A percentile compares a stretch with the other conserved stretches of the same genome.
phyloP scores from a whole-genome alignment of 2,329 filamentous ascomycete genomes.

The Nannizziopsis barbatae region DNA sequence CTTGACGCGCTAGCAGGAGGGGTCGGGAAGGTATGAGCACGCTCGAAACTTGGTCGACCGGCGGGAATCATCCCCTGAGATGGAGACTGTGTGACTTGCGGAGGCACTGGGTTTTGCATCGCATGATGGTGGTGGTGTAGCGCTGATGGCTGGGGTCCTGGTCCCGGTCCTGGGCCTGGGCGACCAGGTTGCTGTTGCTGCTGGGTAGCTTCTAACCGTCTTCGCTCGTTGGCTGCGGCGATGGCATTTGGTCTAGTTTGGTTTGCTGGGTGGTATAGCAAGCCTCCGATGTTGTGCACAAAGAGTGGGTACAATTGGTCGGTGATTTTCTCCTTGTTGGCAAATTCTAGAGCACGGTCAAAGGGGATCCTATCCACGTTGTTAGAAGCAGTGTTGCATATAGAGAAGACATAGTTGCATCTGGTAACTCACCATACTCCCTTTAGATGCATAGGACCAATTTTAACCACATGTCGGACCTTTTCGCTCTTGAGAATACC shows the following conservation, averaged over 20 bases:
- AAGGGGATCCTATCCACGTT: constrained; percentile 70
- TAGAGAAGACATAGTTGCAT: neutral
- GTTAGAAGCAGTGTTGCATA: neutral
- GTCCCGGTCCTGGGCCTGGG: constrained; percentile 55
- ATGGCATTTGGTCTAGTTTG: constrained; percentile 71
- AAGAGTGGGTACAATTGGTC: constrained; percentile 91
- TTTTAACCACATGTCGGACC: constrained; percentile 91
- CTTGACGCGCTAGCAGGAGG: constrained; percentile 88
- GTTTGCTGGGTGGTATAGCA: constrained; percentile 83
- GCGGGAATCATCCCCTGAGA: constrained; percentile 47
- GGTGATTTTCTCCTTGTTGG: constrained; percentile 99
- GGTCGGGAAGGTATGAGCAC: constrained; percentile 86
- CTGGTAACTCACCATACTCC: constrained; percentile 67
- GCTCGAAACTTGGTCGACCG: constrained; percentile 62
- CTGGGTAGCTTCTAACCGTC: constrained; percentile 56
- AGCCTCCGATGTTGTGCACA: constrained; percentile 88
- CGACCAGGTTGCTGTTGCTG: constrained; percentile 39
- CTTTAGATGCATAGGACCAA: constrained; percentile 97
- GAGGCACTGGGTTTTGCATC: constrained; percentile 50
- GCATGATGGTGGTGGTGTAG: constrained; percentile 51
- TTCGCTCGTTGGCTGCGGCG: constrained; percentile 69
- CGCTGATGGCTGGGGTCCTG: constrained; percentile 54
- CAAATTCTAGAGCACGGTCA: constrained; percentile 92
- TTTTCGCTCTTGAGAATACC: constrained; percentile 98
- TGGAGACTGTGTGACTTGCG: constrained; percentile 54